Base-by-base conservation (phyloP, 805 yeast species). In the Lachancea meyersii region DNA sequence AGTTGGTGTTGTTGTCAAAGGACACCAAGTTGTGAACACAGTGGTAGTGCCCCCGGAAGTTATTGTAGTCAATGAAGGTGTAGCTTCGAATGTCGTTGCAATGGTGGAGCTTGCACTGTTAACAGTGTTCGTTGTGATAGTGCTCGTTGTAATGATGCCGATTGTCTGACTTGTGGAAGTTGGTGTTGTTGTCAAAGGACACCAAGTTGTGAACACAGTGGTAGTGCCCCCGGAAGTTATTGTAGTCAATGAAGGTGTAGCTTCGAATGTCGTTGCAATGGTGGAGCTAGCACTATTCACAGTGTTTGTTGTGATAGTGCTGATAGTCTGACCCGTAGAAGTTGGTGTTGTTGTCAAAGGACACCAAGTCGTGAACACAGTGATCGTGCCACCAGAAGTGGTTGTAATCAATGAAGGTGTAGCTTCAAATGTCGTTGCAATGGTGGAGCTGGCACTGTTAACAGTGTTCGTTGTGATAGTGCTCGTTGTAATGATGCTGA, bases 281-380 rank as follows among this genome's bases (percentile, higher is more conserved):
- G 33, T 35, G 16, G 42, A 36, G 27, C 39, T n/a, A 13, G 13
- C 31, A 14, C 37, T 27, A 22, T 16, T 23, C 19, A 43, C 32
- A 9, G 36, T 11, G 42, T 18, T 36, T 20, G 28, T 26, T 10
- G 23, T 13, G 10, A 31, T 21, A 14, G 27, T 35, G 21, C n/a
- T n/a, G n/a, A n/a, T n/a, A n/a, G n/a, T n/a, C n/a, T n/a, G n/a
- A n/a, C n/a, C n/a, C n/a, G n/a, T n/a, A n/a, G n/a, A n/a, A n/a
- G n/a, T n/a, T n/a, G 30, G n/a, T 4, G 14, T 18, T 14, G 13
- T 32, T 9, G 5, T 32, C 17, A 44, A 27, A 5, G 52, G 48
- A 22, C 48, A 45, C 48, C 48, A 42, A 30, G 60, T 55, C 23
- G 59, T 54, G 51, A 48, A 54, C 9, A 34, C 40, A 1, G 49